A percentile compares a stretch with the other conserved stretches of the same genome.
phyloP scores from a whole-genome alignment of 2,329 filamentous ascomycete genomes.

The Venturia oleaginea region DNA sequence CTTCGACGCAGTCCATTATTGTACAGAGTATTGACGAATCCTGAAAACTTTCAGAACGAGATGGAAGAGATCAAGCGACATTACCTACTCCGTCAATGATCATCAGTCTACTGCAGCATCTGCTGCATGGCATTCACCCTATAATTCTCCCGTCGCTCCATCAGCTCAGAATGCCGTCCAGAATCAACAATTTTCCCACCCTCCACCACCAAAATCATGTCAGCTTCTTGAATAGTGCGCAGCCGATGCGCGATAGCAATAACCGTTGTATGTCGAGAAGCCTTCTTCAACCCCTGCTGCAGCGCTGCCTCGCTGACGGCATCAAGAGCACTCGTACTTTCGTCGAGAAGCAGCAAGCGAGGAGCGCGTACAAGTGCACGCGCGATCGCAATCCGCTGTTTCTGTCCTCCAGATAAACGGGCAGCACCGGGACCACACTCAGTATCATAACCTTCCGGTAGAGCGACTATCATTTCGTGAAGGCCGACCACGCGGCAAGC shows the following conservation, averaged over 20 bases:
- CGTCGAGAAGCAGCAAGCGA: slow-evolving; percentile 37
- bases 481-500: slow-evolving; percentile 36
- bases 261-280: slow-evolving; percentile 29
- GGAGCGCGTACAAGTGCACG: slow-evolving; percentile 38
- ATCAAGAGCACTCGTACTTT: slow-evolving; percentile 39
- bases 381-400: slow-evolving; percentile 38
- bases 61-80: too few relatives aligned
- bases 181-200: slow-evolving; percentile 39
- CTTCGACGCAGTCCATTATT: neutral
- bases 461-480: slow-evolving; percentile 33
- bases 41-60: neutral
- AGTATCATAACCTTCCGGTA: slow-evolving; percentile 40
- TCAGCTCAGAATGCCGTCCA: slow-evolving; percentile 40
- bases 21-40: neutral
- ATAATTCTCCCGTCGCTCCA: slow-evolving; percentile 41
- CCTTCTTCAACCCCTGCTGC: slow-evolving; percentile 32
- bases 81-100: neutral
- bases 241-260: slow-evolving; percentile 38
- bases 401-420: slow-evolving; percentile 37
- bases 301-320: slow-evolving; percentile 36
- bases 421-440: slow-evolving; percentile 33
- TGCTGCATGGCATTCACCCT: slow-evolving; percentile 42
- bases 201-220: slow-evolving; percentile 40
- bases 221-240: slow-evolving; percentile 32
- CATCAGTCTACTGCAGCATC: neutral